phyloP scores from a whole-genome alignment of 1,139 yeast genomes.

The Debaryomycetaceae sp. region DNA sequence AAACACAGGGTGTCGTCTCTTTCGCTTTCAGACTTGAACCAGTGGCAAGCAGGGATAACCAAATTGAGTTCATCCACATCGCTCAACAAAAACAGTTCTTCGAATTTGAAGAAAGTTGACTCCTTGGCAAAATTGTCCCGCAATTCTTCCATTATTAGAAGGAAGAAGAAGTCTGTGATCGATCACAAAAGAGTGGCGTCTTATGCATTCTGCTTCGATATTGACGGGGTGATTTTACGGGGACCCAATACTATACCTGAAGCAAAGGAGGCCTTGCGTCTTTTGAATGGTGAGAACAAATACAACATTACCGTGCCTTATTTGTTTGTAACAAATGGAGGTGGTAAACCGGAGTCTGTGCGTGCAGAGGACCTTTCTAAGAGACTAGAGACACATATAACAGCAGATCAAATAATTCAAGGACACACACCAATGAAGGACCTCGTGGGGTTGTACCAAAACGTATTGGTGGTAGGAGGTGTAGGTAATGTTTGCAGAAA shows the following conservation, averaged over 20 bases:
- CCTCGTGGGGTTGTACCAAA: slow-evolving; percentile 59
- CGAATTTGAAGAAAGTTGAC: slow-evolving; percentile 48
- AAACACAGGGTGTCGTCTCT: slow-evolving; percentile 67
- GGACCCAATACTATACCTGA: slow-evolving; percentile 80
- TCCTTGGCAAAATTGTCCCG: slow-evolving; percentile 51
- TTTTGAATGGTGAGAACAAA: slow-evolving; percentile 73
- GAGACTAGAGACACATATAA: slow-evolving; percentile 56
- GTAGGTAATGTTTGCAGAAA: slow-evolving; percentile 77
- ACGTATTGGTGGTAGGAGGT: slow-evolving; percentile 83
- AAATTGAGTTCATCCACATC: slow-evolving; percentile 43
- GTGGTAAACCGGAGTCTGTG: slow-evolving; percentile 75
- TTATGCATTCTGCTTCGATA: slow-evolving; percentile 84
- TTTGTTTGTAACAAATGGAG: slow-evolving; percentile 85
- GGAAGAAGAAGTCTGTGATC: slow-evolving; percentile 50
- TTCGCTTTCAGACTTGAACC: slow-evolving; percentile 67
- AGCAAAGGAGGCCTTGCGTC: slow-evolving; percentile 64
- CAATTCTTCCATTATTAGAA: slow-evolving; percentile 48
- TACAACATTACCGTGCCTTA: slow-evolving; percentile 81
- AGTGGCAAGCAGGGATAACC: slow-evolving; percentile 51
- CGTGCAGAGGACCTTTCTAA: slow-evolving; percentile 66
- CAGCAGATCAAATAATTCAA: slow-evolving; percentile 77
- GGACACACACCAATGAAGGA: slow-evolving; percentile 91
- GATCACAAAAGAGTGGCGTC: slow-evolving; percentile 74
- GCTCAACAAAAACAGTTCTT: slow-evolving; percentile 34
- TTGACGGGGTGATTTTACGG: slow-evolving; percentile 77